Evolutionary conservation across 768 basidiomycete species (phyloP).

Genomic region (Chiua virens): DNA sequence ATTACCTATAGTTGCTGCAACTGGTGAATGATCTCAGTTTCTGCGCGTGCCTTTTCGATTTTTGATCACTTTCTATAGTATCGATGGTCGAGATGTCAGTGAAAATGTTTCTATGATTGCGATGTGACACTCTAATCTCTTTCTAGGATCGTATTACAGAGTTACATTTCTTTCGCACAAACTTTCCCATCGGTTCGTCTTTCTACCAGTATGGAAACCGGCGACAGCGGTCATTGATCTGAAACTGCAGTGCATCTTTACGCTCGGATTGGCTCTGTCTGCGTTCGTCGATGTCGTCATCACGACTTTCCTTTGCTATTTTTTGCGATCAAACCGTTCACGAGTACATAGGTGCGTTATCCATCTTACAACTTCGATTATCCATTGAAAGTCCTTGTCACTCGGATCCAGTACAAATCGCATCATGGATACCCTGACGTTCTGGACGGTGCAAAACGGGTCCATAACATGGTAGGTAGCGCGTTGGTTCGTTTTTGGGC

Average conservation of each 20-base stretch:
- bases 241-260: conserved; percentile 43
- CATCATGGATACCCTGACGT: conserved; percentile 19
- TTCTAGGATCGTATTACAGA: conserved; percentile 13
- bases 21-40: conserved; percentile 3
- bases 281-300: conserved; percentile 47
- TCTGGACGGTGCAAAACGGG: conserved; percentile 26
- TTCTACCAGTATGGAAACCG: neutral
- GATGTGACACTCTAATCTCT: neutral
- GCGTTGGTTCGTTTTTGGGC: too few relatives aligned
- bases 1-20: conserved; percentile 16
- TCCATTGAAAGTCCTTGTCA: neutral
- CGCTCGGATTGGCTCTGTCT: conserved; percentile 45
- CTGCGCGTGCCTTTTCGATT: neutral
- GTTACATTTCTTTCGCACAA: conserved; percentile 5
- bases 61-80: conserved; percentile 11
- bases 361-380: neutral
- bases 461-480: conserved; percentile 19
- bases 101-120: neutral
- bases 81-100: conserved; percentile 23
- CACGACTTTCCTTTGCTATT: conserved; percentile 42
- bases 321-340: conserved; percentile 40
- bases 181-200: conserved; percentile 12
- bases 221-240: neutral
- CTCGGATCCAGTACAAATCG: conserved; percentile 15
- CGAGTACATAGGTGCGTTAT: conserved; percentile 35